Base-by-base conservation (phyloP, 495 filamentous ascomycete species). In the Lophiostoma macrostomum region DNA sequence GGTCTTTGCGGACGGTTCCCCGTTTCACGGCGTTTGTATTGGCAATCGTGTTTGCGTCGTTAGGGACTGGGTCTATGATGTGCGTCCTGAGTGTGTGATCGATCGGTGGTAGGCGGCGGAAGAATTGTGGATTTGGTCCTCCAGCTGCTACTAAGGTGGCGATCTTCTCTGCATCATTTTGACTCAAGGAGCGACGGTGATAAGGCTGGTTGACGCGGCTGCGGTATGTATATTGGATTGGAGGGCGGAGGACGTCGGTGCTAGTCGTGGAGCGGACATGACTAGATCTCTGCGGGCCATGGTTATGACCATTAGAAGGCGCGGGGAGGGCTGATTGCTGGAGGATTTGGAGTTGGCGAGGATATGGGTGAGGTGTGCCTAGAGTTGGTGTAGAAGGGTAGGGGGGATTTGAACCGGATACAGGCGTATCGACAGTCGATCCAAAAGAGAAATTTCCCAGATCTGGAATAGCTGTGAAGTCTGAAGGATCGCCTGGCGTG, bases 131-230 rank as follows among this genome's bases (percentile, higher is more conserved):
- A 14, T 37, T 18, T 4, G 39, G 7, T 22, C 8, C 39, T 34
- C 16, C 11, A 11, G 20, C 5, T 39, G 41, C 19, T 41, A 13
- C 11, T n/a, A n/a, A n/a, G n/a, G n/a, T n/a, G 13, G 28, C 14
- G 39, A 44, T 20, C 22, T 30, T 19, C 5, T 50, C 39, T 45
- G 29, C 50, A 20, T 48, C 43, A 7, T 37, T 29, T 30, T 56
- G 40, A 24, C 54, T 50, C 1, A 57, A 40, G 8, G 54, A 57
- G 28, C 54, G 45, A 2, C 38, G 45, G 32, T 50, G 45, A 22
- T 13, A 46, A 14, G 54, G 45, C 28, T 49, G 53, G 10, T 55
- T 20, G 8, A 22, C 10, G 24, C 51, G 51, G 22, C 18, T 39
- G 38, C 3, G 13, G 7, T 42, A 31, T 14, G 25, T 20, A 8